Evolutionary conservation across 768 basidiomycete genomes (phyloP), one percentile per base, ranked within the genome.

Genomic region (Chalciporus pseudorubinellus): DNA sequence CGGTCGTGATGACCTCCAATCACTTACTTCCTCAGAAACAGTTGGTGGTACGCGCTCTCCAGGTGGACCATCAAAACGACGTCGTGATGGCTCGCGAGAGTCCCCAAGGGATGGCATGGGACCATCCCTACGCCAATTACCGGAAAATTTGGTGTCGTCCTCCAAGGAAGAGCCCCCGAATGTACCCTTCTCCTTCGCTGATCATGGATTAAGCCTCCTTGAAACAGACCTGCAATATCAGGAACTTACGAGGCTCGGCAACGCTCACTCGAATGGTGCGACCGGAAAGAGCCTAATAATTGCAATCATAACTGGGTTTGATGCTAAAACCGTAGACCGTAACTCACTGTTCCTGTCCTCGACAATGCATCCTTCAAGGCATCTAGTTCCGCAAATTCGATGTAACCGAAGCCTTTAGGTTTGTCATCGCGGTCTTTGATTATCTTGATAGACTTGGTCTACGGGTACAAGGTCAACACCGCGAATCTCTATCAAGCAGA

Each of bases 381-480:
- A 18, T 95, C 92, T 51, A 93, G 63, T 46, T 86, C 87, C n/a
- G 78, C 80, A 63, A 98, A 98, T 67, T 99, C 97, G 52, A 98
- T 84, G 68, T 99, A 98, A 29, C 95, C 97, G 72, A 98, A 98
- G 1, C 97, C 97, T 70, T 98, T 98, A 18, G 95, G 92, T 67
- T 92, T 93, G 44, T 95, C 94, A 47, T 95, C 94, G 52, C 83
- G 80, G 60, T 95, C 95, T 65, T 81, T 87, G 70, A 98, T 95
- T 54, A 98, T 89, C 75, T 98, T 95, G 57, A 92, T 81, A 18
- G 85, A 85, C 66, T 89, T 89, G 55, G 85, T 78, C 89, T 92
- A 49, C 14, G 8, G 41, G 39, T 26, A 26, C 31, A 8, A 31
- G 24, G 53, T 56, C 39, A 29, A 38, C 20, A 46, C 20, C 43